These are phyloP conservation scores for Arthrobotrys pseudoclavata DNA, from an alignment of 2,329 filamentous ascomycete genomes.

Conservation along the genomic window DNA sequence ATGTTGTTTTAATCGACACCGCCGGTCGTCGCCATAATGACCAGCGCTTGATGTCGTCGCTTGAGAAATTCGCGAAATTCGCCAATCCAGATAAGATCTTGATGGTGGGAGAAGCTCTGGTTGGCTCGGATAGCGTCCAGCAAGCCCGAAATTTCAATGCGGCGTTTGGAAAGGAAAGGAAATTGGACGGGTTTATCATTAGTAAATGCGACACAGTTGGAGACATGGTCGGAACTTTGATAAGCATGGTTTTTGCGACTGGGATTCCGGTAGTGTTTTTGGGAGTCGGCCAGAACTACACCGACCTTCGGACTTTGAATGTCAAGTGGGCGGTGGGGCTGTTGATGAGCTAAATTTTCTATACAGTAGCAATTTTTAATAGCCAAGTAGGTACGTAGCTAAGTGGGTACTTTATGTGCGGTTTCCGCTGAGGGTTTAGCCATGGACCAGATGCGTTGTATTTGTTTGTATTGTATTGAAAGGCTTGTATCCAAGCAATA, in stretches of 20 bases:
- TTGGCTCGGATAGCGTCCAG: constrained; percentile 93
- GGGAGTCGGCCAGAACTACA: constrained; percentile 68
- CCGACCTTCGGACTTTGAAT: constrained; percentile 63
- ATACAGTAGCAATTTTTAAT: neutral
- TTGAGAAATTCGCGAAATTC: constrained; percentile 98
- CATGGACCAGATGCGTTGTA: too few relatives aligned
- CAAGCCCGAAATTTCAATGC: constrained; percentile 97
- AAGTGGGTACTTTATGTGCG: too few relatives aligned
- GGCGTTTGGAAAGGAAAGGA: constrained; percentile 83
- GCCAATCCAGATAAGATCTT: constrained; percentile 97
- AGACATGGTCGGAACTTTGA: constrained; percentile 90
- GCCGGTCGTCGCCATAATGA: constrained; percentile 96
- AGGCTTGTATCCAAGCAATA: neutral
- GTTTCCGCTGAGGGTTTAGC: too few relatives aligned
- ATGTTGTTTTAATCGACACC: constrained; percentile 97
- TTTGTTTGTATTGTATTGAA: too few relatives aligned
- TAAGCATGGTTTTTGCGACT: constrained; percentile 97
- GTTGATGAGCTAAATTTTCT: constrained; percentile 61
- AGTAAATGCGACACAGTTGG: constrained; percentile 98
- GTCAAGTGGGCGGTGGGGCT: constrained; percentile 63
- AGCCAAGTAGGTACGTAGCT: too few relatives aligned
- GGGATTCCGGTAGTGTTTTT: constrained; percentile 96
- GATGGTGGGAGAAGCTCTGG: constrained; percentile 94
- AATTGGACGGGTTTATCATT: constrained; percentile 96
- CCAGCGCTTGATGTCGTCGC: constrained; percentile 90